Evolutionary conservation across 495 filamentous ascomycete genomes (phyloP), one percentile per base, ranked within the genome.

Genomic region (Daldinia childiae): DNA sequence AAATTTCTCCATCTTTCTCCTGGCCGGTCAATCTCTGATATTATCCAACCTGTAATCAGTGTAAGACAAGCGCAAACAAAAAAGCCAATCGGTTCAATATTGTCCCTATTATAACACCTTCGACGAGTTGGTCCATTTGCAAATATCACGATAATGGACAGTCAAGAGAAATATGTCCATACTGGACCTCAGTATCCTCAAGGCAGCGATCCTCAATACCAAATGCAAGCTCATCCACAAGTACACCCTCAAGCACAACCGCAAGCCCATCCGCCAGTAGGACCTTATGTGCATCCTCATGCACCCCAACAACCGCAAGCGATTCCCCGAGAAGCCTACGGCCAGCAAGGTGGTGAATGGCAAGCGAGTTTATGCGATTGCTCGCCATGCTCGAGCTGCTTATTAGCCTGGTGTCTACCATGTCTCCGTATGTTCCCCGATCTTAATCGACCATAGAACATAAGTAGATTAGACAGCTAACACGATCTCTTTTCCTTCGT

Each of bases 371-470:
- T 84, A 50, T 82, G 78, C 68, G 69, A 77, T 51, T 82, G 80
- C 71, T 78, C 72, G 51, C 68, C 69, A 15, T 77, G 78, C 55
- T 71, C 75, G 3, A 76, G 76, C 32, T 80, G 85, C 77, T 61
- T 82, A 27, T 64, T 83, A 36, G 76, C 75, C 41, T 82, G 73
- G 55, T 89, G 78, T 72, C 83, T 83, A 61, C 84, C 87, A 26
- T 90, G 88, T 76, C 74, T 87, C 36, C 45, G 77, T 76, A 59
- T 66, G 71, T 74, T 34, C 5, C 15, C 26, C n/a, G n/a, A 9
- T 11, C 32, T 6, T 19, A 11, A 6, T 24, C 19, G 0, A 19
- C 11, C 1, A 24, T 1, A 48, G 2, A 19, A 14, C 12, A 24
- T 17, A 21, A 9, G 17, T 48, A 8, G 43, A 21, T 48, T 21